Evolutionary conservation across 805 yeast species (phyloP), one percentile per base, ranked within the genome.

Genomic region (Priceomyces carsonii): DNA sequence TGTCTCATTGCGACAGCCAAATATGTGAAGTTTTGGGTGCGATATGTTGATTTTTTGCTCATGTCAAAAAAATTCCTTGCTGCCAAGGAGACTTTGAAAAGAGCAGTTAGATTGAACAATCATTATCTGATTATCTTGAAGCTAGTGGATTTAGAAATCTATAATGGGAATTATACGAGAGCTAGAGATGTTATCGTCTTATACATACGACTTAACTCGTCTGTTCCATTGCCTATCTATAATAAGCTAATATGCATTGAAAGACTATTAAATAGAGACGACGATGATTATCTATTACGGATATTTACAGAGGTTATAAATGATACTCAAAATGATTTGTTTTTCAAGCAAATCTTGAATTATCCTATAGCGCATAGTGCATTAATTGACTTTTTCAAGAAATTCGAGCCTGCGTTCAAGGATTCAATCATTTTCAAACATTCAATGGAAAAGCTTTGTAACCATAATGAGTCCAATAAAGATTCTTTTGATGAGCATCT

Each of bases 1-100:
- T 71, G 79, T 25, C 41, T 78, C 5, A 59, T 73, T 3, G 44
- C 69, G 2, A 63, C 77, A 1, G 69, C 75, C 1, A 48, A 55
- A n/a, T 71, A 75, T 42, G 62, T 70, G 0, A 51, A 48, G 15
- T 61, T 78, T 26, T 79, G 83, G 79, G 44, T 75, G 9, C 71
- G 71, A 35, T 75, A 68, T 44, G 55, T 75, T 1, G 66, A 76
- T 45, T 76, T 58, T 45, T 60, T 69, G 26, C 33, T 68, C 44
- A 31, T 18, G 40, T n/a, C 33, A 33, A 44, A 57, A 32, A 43
- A 60, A 13, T 29, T 56, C n/a, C 49, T 53, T 18, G 38, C 46
- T 7, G 80, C 81, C 0, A 63, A 61, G 31, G 55, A 57, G 9
- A 37, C 71, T 1, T 44, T 79, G 6, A 38, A 56, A 6, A 59